Conservation (phyloP, 257 asterid genomes). For the Scutellaria baicalensis region DNA sequence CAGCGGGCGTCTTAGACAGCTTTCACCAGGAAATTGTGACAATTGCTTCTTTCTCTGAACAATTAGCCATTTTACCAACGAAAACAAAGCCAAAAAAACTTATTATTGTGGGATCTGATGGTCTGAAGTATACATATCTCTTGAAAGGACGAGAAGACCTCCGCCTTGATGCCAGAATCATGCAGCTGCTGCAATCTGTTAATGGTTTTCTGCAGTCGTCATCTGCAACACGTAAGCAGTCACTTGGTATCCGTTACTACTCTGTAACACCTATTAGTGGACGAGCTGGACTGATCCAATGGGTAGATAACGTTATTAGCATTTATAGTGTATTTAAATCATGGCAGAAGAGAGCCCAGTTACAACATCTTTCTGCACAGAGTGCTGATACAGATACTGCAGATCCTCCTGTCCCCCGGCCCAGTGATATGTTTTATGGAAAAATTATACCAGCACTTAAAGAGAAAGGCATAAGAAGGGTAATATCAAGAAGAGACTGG, state of each 20-base stretch:
- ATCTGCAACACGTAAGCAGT: conserved; percentile 59
- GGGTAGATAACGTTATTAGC: conserved; percentile 93
- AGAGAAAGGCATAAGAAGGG: conserved; percentile 95
- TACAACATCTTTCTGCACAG: conserved; percentile 57
- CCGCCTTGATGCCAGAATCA: conserved; percentile 99
- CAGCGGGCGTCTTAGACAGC: conserved; percentile 38
- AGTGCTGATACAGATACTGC: conserved; percentile 53
- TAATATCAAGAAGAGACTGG: conserved; percentile 98
- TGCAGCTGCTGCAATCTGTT: conserved; percentile 95
- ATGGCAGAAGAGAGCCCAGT: conserved; percentile 87
- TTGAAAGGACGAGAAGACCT: conserved; percentile 98
- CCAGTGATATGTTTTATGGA: conserved; percentile 98
- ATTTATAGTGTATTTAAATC: conserved; percentile 90
- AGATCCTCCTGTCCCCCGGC: conserved; percentile 90
- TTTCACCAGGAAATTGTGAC: conserved; percentile 59
- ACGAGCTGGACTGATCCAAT: conserved; percentile 97
- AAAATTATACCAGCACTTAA: conserved; percentile 97
- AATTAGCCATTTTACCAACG: conserved; percentile 74
- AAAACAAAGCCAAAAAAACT: conserved; percentile 95
- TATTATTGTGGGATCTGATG: conserved; percentile 82
- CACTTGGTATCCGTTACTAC: conserved; percentile 78
- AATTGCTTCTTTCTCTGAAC: conserved; percentile 73
- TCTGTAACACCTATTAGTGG: conserved; percentile 98
- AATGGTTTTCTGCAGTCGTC: conserved; percentile 83
- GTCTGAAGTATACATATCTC: conserved; percentile 84